A percentile compares a stretch with the other conserved stretches of the same genome.
Conservation (phyloP, 176 grass and related monocot species). For the Pontederia paniculata region DNA sequence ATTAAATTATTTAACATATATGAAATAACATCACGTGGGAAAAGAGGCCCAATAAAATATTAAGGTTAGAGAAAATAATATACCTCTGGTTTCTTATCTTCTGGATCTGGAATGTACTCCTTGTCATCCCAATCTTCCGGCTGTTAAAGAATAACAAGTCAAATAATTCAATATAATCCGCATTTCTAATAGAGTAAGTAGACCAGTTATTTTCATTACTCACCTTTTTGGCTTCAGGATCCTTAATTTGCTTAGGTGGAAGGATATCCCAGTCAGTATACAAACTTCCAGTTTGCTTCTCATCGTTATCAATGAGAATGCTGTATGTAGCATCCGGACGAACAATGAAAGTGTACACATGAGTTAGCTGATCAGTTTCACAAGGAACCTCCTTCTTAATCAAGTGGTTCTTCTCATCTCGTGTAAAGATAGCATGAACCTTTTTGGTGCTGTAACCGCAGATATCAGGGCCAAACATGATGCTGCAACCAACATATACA, state of each 20-base stretch:
- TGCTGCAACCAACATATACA: slow-evolving; percentile 24
- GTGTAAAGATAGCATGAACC: slow-evolving; percentile 57
- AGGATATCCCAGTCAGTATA: slow-evolving; percentile 90
- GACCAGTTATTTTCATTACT: not conserved
- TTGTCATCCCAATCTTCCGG: slow-evolving; percentile 66
- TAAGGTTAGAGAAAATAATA: not conserved
- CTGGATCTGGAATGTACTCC: slow-evolving; percentile 50
- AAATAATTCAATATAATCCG: not conserved
- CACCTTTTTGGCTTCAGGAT: slow-evolving; percentile 79
- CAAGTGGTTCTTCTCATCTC: slow-evolving; percentile 67
- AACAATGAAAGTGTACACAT: slow-evolving; percentile 81
- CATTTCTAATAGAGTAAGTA: not conserved
- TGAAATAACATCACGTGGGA: slow-evolving; percentile 6
- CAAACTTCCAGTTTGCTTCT: slow-evolving; percentile 76
- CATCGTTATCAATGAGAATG: slow-evolving; percentile 72
- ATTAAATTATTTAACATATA: not conserved
- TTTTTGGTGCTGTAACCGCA: slow-evolving; percentile 50
- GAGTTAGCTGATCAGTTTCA: slow-evolving; percentile 70
- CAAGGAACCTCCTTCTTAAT: slow-evolving; percentile 93
- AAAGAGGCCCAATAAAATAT: not conserved
- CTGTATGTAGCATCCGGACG: slow-evolving; percentile 71
- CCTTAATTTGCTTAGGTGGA: slow-evolving; percentile 60
- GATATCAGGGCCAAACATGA: slow-evolving; percentile 72
- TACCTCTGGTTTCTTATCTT: slow-evolving; percentile 68
- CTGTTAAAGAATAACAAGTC: slow-evolving; percentile 21